Evolutionary conservation across 345 rosid species (phyloP), one percentile per base, ranked within the genome.

Genomic region (Citrus sp.): DNA sequence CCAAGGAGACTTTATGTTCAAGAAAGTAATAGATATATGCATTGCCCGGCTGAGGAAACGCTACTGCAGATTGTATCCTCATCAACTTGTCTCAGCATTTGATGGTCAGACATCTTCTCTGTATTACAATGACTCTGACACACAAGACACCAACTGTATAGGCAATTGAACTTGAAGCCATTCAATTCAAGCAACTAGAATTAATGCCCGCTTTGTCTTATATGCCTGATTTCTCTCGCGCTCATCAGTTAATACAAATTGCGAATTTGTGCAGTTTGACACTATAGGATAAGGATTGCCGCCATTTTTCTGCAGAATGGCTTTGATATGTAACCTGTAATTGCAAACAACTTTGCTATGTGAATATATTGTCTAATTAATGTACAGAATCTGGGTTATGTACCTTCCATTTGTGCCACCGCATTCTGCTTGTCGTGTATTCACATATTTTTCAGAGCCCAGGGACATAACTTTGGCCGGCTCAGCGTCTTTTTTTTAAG

Each of bases 21-120:
- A 86, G 85, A 92, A 90, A 83, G 86, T 96, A n/a, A 90, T 87
- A 1, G 97, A 94, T 59, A 96, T 92, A 19, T 94, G 95, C 84
- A 86, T 94, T 9, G 94, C 90, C 4, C 89, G 93, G 59, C 80
- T 90, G 51, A 85, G 87, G 28, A 92, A 88, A 68, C 87, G 80
- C 35, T 96, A 92, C 73, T 94, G 99, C 24, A 97, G 99, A 71
- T 85, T 94, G 70, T 80, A 86, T 80, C 88, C 91, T 34, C 97
- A 90, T 80, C 85, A 89, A 67, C 75, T 94, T 28, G 89, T 90
- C 72, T 96, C 99, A 42, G 82, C 83, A 79, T 96, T 96, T 70
- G 97, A 96, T 70, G 95, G 95, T 54, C 88, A 80, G 70, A 84
- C 77, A 70, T 92, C 98, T 8, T 90, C 92, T 49, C 86, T 96